Conservation (phyloP, 306 rosid species). For the Vigna angularis region DNA sequence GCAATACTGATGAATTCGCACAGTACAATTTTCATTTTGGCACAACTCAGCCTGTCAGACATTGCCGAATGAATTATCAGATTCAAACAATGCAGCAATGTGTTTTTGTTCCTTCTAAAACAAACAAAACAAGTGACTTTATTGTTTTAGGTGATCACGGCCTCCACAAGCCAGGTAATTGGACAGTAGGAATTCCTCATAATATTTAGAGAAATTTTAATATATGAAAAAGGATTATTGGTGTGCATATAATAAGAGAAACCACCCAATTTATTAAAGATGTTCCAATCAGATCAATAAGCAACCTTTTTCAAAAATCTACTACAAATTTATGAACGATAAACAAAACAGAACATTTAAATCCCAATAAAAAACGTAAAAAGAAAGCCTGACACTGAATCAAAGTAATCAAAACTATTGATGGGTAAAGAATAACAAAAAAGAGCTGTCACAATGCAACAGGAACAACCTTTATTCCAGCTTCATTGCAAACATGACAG, state of each 20-base stretch:
- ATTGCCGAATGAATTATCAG: conserved; percentile 41
- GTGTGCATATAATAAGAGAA: conserved; percentile 14
- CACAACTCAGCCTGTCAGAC: conserved; percentile 75
- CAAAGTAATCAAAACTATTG: conserved; percentile 25
- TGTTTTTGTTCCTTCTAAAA: conserved; percentile 7
- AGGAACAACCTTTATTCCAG: conserved; percentile 82
- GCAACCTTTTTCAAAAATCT: conserved; percentile 1
- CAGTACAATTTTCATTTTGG: conserved; percentile 68
- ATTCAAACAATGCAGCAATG: conserved; percentile 33
- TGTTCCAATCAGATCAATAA: background rate
- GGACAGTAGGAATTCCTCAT: background rate
- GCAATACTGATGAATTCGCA: conserved; percentile 81
- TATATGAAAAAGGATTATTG: background rate
- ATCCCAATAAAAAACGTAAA: conserved; percentile 11
- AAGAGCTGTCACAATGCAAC: conserved; percentile 34
- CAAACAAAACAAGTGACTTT: conserved; percentile 14
- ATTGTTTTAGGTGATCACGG: conserved; percentile 23
- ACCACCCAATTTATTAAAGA: conserved; percentile 22
- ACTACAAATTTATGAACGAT: background rate
- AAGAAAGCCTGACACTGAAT: conserved; percentile 13
- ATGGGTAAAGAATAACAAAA: background rate
- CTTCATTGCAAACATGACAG: conserved; percentile 94
- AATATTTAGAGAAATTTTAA: background rate
- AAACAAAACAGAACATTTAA: conserved; percentile 24
- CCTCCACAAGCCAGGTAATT: background rate